phyloP scores from a whole-genome alignment of 345 rosid genomes.

The Sonneratia alba region DNA sequence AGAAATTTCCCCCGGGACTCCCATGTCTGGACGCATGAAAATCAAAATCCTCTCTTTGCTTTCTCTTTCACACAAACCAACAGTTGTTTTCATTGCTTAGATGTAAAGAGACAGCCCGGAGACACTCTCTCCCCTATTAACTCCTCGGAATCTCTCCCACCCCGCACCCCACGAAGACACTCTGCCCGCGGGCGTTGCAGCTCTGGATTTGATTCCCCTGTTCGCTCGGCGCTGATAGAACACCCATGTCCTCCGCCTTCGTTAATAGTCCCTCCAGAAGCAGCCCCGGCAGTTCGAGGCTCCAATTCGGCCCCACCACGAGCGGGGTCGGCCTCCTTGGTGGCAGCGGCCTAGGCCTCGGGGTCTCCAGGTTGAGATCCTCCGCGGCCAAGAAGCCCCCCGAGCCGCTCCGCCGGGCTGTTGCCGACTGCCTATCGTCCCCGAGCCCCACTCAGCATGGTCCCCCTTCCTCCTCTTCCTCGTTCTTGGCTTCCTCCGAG shows the following conservation, averaged over 20 bases:
- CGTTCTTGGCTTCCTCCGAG: slow-evolving; percentile 36
- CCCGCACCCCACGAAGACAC: background rate
- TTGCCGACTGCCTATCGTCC: slow-evolving; percentile 75
- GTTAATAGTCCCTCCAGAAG: slow-evolving; percentile 42
- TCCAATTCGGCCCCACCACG: slow-evolving; percentile 22
- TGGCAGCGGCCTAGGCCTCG: slow-evolving; percentile 21
- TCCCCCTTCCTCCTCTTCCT: slow-evolving; percentile 12
- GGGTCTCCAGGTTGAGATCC: slow-evolving; percentile 76
- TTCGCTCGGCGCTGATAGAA: background rate
- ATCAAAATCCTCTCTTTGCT: background rate
- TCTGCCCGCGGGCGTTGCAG: background rate
- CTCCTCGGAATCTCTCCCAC: slow-evolving; percentile 3
- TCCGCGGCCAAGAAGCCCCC: slow-evolving; percentile 77
- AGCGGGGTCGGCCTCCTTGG: slow-evolving; percentile 18
- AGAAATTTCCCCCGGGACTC: background rate
- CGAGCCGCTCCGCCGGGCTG: slow-evolving; percentile 88
- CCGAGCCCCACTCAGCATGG: slow-evolving; percentile 45
- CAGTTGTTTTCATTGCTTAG: slow-evolving; percentile 12
- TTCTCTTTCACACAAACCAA: slow-evolving; percentile 5
- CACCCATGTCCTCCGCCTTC: slow-evolving; percentile 38
- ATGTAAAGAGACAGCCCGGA: slow-evolving; percentile 14
- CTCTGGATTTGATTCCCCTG: background rate
- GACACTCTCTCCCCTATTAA: background rate
- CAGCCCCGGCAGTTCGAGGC: slow-evolving; percentile 60
- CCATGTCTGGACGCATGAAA: background rate